phyloP scores from a whole-genome alignment of 306 rosid genomes.

The Ormosia semicastrata region DNA sequence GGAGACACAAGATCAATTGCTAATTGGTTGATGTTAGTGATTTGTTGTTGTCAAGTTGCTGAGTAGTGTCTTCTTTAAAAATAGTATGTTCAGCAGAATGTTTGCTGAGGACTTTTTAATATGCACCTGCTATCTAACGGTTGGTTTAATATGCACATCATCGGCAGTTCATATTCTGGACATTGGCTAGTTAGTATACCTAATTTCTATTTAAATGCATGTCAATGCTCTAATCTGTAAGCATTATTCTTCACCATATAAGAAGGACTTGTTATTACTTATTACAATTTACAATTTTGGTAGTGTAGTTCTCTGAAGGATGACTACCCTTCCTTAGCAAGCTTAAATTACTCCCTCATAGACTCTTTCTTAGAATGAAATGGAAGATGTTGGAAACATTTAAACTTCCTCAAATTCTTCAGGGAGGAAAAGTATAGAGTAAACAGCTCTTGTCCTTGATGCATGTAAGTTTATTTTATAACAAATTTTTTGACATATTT shows the following conservation, averaged over 20 bases:
- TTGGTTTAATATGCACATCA: background rate
- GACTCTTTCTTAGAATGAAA: background rate
- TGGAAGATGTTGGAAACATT: background rate
- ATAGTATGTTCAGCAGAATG: background rate
- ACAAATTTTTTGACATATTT: background rate
- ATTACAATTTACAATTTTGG: background rate
- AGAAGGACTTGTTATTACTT: background rate
- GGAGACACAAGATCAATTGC: background rate
- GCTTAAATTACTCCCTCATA: background rate
- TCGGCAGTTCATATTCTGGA: background rate
- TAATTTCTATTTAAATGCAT: background rate
- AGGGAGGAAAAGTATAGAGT: background rate
- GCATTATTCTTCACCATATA: background rate
- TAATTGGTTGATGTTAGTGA: background rate
- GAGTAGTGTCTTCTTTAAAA: background rate
- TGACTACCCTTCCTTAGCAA: background rate
- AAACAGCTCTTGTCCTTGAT: slow-evolving; percentile 7
- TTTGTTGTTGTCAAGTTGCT: background rate
- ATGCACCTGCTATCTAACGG: background rate
- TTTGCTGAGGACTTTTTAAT: background rate
- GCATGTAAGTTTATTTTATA: background rate
- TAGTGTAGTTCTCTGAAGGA: background rate
- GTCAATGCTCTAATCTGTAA: background rate
- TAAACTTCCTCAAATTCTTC: background rate
- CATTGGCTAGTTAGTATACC: background rate